A percentile compares a stretch with the other conserved stretches of the same genome.
Evolutionary conservation across 495 filamentous ascomycete genomes (phyloP).

Genomic region (Neurospora terricola): DNA sequence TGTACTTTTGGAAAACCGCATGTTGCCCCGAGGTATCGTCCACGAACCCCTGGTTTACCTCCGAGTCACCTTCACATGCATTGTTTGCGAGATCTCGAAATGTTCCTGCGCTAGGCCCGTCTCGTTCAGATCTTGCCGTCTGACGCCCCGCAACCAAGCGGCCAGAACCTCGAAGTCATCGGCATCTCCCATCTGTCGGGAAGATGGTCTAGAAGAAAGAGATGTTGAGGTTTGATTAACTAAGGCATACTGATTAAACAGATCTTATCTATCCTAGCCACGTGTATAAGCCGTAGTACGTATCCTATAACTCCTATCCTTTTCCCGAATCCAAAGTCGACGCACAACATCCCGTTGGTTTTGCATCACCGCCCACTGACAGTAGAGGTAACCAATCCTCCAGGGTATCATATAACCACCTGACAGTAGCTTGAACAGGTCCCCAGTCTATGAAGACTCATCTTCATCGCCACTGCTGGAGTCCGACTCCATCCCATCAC

Average conservation of each 20-base stretch:
- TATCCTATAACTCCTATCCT: neutral
- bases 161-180: neutral
- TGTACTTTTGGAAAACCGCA: neutral
- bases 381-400: neutral
- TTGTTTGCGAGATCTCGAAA: neutral
- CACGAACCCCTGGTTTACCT: neutral
- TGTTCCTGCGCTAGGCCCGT: neutral
- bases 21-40: neutral
- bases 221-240: neutral
- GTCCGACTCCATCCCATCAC: conserved; percentile 13
- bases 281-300: neutral
- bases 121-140: neutral
- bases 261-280: neutral
- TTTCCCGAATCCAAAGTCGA: neutral
- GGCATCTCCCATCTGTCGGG: neutral
- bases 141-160: neutral
- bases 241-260: neutral
- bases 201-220: neutral
- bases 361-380: neutral
- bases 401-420: neutral
- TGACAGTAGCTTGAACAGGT: neutral
- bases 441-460: neutral
- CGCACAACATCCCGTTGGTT: neutral
- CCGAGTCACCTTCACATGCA: neutral
- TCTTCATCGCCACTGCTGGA: conserved; percentile 25